A percentile compares a stretch with the other conserved stretches of the same genome.
These are phyloP conservation scores for Rhododendron vialii DNA, from an alignment of 148 eudicot genomes.

Conservation along the genomic window DNA sequence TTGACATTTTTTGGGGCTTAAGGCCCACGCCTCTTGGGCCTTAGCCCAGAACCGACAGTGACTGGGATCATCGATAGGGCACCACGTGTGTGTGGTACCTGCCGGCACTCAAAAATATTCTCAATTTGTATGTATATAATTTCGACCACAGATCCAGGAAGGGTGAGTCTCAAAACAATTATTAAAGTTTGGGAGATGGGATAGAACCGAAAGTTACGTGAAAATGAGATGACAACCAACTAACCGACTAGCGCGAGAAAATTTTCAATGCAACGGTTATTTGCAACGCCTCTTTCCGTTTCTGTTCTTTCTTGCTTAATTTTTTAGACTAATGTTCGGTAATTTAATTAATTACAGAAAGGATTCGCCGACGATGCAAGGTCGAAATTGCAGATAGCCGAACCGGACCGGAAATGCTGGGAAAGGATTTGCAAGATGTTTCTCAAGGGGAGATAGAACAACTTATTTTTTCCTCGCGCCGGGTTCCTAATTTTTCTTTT, in stretches of 20 bases:
- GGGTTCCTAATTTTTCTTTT: background rate
- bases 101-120: too few relatives aligned
- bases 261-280: too few relatives aligned
- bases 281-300: background rate
- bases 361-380: slow-evolving; percentile 39
- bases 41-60: too few relatives aligned
- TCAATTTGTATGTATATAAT: too few relatives aligned
- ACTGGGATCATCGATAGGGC: too few relatives aligned
- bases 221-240: background rate
- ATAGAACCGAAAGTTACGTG: too few relatives aligned
- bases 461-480: background rate
- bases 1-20: too few relatives aligned
- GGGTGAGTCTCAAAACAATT: too few relatives aligned
- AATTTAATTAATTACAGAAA: slow-evolving; percentile 23
- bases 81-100: too few relatives aligned
- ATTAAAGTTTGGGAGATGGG: background rate
- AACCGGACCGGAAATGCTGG: slow-evolving; percentile 51
- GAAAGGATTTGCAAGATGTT: slow-evolving; percentile 47
- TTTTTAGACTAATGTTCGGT: background rate
- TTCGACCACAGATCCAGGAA: too few relatives aligned
- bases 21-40: too few relatives aligned
- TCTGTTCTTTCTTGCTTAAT: background rate
- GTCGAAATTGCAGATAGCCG: slow-evolving; percentile 25
- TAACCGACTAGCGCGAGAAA: background rate
- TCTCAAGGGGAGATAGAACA: slow-evolving; percentile 31